These are phyloP conservation scores for Chlorella sp. DNA, from an alignment of 139 green algal genomes.

Conservation along the genomic window DNA sequence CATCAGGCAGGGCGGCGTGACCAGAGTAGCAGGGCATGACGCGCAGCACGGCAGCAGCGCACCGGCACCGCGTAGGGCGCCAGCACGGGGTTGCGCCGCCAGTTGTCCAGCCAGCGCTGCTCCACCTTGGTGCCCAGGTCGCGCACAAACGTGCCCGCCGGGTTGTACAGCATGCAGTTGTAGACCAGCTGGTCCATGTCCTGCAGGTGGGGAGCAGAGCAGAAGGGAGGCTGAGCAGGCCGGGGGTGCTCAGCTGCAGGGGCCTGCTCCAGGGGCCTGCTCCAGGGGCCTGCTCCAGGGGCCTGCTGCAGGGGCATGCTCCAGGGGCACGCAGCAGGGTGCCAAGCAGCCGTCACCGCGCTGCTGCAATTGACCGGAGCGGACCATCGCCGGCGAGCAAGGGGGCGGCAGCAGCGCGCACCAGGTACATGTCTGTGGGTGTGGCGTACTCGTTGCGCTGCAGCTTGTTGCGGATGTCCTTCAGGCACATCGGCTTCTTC, in stretches of 20 bases:
- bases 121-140: slow-evolving; percentile 10
- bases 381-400: no score
- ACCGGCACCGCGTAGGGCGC: background rate
- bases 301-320: no score
- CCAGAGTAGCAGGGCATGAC: no score
- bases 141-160: background rate
- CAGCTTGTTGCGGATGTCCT: slow-evolving; percentile 26
- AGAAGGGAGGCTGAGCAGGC: no score
- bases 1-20: background rate
- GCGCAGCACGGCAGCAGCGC: background rate
- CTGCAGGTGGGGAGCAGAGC: slow-evolving; percentile 12
- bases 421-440: slow-evolving; percentile 37
- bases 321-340: no score
- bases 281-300: no score
- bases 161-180: slow-evolving; percentile 54
- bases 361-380: no score
- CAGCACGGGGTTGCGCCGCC: slow-evolving; percentile 27
- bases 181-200: slow-evolving; percentile 48
- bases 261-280: no score
- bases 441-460: slow-evolving; percentile 10
- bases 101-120: slow-evolving; percentile 36
- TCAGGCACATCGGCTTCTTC: slow-evolving; percentile 37
- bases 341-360: no score
- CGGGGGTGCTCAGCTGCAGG: no score
- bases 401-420: no score